Evolutionary conservation across 106 monocot genomes (phyloP).

Genomic region (Chionographis japonica): DNA sequence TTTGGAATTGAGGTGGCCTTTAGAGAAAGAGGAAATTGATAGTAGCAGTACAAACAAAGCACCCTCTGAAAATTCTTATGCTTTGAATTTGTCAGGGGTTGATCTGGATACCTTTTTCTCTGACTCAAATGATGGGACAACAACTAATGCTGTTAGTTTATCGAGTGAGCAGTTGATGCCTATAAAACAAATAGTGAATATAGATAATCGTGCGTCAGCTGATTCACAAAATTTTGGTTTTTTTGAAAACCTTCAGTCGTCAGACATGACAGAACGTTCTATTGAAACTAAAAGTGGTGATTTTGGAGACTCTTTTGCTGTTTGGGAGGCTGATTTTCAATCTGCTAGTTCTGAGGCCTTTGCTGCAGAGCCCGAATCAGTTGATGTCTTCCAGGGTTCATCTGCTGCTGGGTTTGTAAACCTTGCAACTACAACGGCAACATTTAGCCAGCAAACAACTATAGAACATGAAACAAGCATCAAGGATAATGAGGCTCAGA

Average conservation of each 20-base stretch:
- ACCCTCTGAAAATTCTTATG: slow-evolving; percentile 3
- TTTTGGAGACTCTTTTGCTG: slow-evolving; percentile 13
- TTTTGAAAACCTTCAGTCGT: slow-evolving; percentile 17
- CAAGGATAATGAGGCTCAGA: neutral
- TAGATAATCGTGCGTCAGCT: slow-evolving; percentile 1
- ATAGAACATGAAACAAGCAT: neutral
- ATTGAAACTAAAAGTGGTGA: slow-evolving; percentile 4
- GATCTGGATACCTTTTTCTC: slow-evolving; percentile 38
- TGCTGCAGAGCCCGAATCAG: slow-evolving; percentile 1
- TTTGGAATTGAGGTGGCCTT: slow-evolving; percentile 32
- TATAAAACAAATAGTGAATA: neutral
- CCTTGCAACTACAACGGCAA: neutral
- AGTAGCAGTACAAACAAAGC: no score
- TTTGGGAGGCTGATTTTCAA: slow-evolving; percentile 38
- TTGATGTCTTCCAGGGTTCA: neutral
- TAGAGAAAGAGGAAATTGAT: slow-evolving; percentile 2
- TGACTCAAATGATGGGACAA: slow-evolving; percentile 3
- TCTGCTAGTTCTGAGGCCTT: slow-evolving; percentile 9
- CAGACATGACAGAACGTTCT: slow-evolving; percentile 5
- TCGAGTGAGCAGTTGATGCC: slow-evolving; percentile 3
- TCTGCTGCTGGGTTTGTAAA: neutral
- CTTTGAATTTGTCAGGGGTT: slow-evolving; percentile 29
- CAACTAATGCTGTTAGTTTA: neutral
- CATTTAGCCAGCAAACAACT: neutral
- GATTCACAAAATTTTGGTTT: slow-evolving; percentile 10